These are phyloP conservation scores for Taiwanofungus camphoratus DNA, from an alignment of 1,284 basidiomycete genomes.

Conservation along the genomic window DNA sequence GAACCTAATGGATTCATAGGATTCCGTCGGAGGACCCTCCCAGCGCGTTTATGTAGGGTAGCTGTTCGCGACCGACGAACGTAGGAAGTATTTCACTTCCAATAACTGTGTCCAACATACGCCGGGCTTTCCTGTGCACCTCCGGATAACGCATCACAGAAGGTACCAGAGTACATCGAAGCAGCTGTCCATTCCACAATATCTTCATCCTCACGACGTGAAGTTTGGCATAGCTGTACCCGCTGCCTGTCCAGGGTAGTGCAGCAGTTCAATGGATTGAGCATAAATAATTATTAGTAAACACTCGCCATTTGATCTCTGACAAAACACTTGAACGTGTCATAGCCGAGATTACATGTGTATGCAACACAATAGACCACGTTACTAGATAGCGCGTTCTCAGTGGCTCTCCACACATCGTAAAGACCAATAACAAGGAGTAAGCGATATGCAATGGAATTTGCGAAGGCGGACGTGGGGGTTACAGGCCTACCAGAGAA, in stretches of 20 bases:
- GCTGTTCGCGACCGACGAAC: conserved; percentile 24
- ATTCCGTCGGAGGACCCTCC: conserved; percentile 28
- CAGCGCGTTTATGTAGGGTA: conserved; percentile 29
- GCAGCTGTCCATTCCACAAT: conserved; percentile 26
- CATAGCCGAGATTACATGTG: no score
- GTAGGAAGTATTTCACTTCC: conserved; percentile 27
- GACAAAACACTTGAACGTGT: no score
- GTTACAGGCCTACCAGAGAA: no score
- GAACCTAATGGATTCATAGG: conserved; percentile 25
- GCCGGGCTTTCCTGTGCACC: conserved; percentile 27
- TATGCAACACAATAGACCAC: no score
- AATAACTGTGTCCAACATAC: conserved; percentile 27
- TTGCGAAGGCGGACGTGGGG: no score
- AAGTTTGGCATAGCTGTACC: conserved; percentile 25
- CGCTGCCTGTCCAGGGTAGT: conserved; percentile 23
- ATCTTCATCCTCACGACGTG: conserved; percentile 22
- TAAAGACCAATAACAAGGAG: no score
- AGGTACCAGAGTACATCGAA: conserved; percentile 24
- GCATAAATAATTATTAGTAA: no score
- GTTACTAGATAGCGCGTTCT: no score
- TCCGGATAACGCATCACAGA: conserved; percentile 29
- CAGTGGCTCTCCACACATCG: no score
- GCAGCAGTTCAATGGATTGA: no score
- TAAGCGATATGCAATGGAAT: no score
- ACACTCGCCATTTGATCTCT: no score